A percentile compares a stretch with the other conserved stretches of the same genome.
These are phyloP conservation scores for Beta vulgaris DNA, from an alignment of 148 eudicot genomes.

Conservation along the genomic window DNA sequence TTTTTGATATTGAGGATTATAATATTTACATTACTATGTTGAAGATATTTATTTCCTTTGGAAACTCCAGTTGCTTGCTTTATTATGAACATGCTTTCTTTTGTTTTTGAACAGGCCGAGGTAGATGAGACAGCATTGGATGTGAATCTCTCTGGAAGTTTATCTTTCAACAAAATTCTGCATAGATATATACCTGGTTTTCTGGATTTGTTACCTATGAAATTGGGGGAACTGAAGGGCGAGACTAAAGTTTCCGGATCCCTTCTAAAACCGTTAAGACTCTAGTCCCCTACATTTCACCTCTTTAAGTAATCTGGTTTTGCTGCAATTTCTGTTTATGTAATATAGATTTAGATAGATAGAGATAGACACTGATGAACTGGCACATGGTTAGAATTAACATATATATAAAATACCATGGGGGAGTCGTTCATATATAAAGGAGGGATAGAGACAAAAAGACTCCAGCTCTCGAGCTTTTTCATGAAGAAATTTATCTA, in stretches of 20 bases:
- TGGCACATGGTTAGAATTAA: too few relatives aligned
- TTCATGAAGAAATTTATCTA: too few relatives aligned
- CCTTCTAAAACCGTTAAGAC: constrained; percentile 84
- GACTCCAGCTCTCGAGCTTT: too few relatives aligned
- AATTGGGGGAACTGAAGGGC: constrained; percentile 79
- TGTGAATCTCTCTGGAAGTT: constrained; percentile 88
- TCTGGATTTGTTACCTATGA: constrained; percentile 65
- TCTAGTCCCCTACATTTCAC: constrained; percentile 1
- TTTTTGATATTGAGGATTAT: constrained; percentile 6
- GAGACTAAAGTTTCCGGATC: constrained; percentile 97
- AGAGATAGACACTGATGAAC: too few relatives aligned
- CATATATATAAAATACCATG: too few relatives aligned
- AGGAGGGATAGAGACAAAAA: too few relatives aligned
- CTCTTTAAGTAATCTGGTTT: constrained; percentile 7
- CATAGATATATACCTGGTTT: constrained; percentile 79
- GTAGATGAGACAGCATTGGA: constrained; percentile 90
- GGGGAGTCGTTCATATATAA: too few relatives aligned
- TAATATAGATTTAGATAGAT: too few relatives aligned
- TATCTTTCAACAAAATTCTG: constrained; percentile 67
- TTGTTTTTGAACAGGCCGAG: constrained; percentile 53
- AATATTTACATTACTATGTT: background rate
- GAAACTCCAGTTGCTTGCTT: background rate
- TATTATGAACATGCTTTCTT: background rate
- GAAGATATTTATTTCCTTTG: background rate
- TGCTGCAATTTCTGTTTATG: background rate